Conservation (phyloP, 345 rosid species). For the Eucalyptus sp. region DNA sequence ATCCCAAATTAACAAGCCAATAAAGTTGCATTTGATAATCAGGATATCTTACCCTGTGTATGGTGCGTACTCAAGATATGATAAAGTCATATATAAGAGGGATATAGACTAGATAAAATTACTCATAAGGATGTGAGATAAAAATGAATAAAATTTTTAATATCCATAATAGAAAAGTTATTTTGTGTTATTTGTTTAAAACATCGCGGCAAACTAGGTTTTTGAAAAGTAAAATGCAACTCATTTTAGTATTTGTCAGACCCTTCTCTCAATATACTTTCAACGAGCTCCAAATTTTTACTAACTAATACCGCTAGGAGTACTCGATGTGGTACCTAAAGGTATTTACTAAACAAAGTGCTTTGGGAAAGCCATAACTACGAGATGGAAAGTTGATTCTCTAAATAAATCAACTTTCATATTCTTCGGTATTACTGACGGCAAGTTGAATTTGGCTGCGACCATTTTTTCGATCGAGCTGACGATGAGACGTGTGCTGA, state of each 20-base stretch:
- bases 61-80: too few species aligned
- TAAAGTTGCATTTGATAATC: too few species aligned
- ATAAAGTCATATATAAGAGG: rapidly evolving
- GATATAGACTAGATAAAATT: rapidly evolving
- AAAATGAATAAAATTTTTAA: too few species aligned
- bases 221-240: neutral
- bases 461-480: neutral
- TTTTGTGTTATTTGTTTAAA: neutral
- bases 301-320: neutral
- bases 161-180: too few species aligned
- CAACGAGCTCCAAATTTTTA: neutral
- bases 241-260: too few species aligned
- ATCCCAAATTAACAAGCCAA: too few species aligned
- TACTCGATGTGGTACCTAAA: neutral
- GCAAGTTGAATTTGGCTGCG: neutral
- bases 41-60: rapidly evolving
- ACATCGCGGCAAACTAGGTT: neutral
- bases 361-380: neutral
- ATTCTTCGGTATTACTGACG: neutral
- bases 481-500: neutral
- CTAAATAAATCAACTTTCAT: too few species aligned
- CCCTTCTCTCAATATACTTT: neutral
- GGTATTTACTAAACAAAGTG: neutral
- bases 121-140: too few species aligned
- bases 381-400: neutral